phyloP scores from a whole-genome alignment of 2,329 filamentous ascomycete genomes.

The Pseudogymnoascus pannorum region DNA sequence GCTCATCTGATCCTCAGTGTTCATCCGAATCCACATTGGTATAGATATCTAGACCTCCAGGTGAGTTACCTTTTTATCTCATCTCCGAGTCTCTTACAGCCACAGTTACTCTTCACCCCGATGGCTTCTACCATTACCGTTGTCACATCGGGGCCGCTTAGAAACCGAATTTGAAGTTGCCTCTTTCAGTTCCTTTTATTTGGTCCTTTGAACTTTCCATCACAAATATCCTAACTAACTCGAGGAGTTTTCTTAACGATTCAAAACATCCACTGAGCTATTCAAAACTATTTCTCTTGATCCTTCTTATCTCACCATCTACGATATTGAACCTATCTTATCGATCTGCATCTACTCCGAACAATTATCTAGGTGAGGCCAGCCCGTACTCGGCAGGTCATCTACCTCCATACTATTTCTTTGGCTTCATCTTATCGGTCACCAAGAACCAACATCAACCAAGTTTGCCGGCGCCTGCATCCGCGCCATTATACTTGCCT shows the following conservation, averaged over 20 bases:
- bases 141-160: not conserved
- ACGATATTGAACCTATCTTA: not conserved
- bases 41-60: not conserved
- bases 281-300: not conserved
- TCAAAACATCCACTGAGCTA: not conserved
- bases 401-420: not conserved
- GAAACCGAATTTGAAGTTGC: not conserved
- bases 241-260: not conserved
- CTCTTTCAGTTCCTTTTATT: not conserved
- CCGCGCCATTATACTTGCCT: not conserved
- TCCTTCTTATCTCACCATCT: not conserved
- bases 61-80: not conserved
- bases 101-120: not conserved
- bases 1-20: not conserved
- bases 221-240: not conserved
- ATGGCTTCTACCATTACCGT: not conserved
- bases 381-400: not conserved
- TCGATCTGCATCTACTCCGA: not conserved
- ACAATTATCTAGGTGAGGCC: not conserved
- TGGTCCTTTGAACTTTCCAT: not conserved
- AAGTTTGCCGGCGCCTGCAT: not conserved
- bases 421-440: not conserved
- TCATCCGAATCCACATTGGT: too few species aligned
- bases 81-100: not conserved
- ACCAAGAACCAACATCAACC: not conserved